Evolutionary conservation across 768 basidiomycete species (phyloP).

Genomic region (Harrya chromipes): DNA sequence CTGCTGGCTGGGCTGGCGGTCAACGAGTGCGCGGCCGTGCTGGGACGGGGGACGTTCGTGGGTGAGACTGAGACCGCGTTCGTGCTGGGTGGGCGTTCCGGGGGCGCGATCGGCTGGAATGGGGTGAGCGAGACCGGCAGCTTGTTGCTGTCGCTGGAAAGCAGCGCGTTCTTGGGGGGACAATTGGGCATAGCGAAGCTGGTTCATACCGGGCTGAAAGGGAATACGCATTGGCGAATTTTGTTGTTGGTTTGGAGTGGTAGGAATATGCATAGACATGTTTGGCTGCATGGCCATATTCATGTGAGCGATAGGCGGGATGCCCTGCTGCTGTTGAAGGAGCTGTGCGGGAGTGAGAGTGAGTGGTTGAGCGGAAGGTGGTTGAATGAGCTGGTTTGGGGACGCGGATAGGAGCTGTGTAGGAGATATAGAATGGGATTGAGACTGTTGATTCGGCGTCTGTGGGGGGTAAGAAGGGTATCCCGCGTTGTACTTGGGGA

Average conservation of each 20-base stretch:
- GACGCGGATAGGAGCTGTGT: conserved; percentile 16
- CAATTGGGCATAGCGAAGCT: conserved; percentile 29
- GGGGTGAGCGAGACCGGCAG: conserved; percentile 1
- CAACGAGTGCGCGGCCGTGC: conserved; percentile 18
- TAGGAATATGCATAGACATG: conserved; percentile 22
- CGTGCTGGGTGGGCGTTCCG: conserved; percentile 19
- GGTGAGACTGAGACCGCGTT: conserved; percentile 19
- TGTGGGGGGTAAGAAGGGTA: conserved; percentile 9
- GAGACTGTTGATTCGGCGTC: conserved; percentile 5
- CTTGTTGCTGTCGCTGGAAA: conserved; percentile 30
- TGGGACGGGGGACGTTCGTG: conserved; percentile 27
- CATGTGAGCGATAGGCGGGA: conserved; percentile 1
- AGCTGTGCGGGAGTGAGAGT: conserved; percentile 37
- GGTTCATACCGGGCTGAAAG: conserved; percentile 14
- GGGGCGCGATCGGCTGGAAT: conserved; percentile 17
- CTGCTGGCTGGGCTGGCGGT: conserved; percentile 21
- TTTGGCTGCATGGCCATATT: no score
- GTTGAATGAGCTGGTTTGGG: conserved; percentile 25
- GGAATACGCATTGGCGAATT: conserved; percentile 23
- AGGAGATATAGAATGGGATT: conserved; percentile 24
- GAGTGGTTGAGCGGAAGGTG: conserved; percentile 15
- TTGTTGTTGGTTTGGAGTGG: conserved; percentile 17
- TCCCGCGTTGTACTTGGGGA: conserved; percentile 15
- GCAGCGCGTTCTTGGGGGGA: conserved; percentile 26
- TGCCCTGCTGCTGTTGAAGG: conserved; percentile 33